These are phyloP conservation scores for Mycena rebaudengoi DNA, from an alignment of 768 basidiomycete genomes.

Conservation along the genomic window DNA sequence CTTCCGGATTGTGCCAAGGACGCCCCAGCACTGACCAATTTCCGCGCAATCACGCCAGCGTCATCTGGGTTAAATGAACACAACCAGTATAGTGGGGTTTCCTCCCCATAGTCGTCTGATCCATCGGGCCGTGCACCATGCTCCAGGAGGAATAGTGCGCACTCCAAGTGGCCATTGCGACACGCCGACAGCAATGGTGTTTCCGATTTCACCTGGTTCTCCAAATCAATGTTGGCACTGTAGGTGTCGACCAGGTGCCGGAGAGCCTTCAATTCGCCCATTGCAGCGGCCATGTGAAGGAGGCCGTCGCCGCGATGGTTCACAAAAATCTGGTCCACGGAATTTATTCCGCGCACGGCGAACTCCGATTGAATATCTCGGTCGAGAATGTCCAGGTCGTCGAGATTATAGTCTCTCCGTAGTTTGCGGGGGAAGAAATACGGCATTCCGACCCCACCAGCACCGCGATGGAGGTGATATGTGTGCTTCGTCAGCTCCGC, in stretches of 20 bases:
- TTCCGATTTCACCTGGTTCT: slow-evolving; percentile 1
- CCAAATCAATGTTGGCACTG: slow-evolving; percentile 3
- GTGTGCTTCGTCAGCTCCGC: neutral
- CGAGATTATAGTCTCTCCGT: neutral
- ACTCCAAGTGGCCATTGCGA: slow-evolving; percentile 8
- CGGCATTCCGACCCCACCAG: slow-evolving; percentile 15
- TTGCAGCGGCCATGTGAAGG: slow-evolving; percentile 14
- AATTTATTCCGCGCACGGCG: slow-evolving; percentile 1
- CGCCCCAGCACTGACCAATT: neutral
- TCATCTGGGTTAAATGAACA: slow-evolving; percentile 10
- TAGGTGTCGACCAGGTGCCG: slow-evolving; percentile 12
- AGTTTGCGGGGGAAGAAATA: neutral
- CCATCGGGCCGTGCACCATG: slow-evolving; percentile 13
- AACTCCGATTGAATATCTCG: slow-evolving; percentile 13
- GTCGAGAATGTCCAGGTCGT: neutral
- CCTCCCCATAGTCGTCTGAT: neutral
- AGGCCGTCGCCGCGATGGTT: slow-evolving; percentile 18
- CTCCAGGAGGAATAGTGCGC: slow-evolving; percentile 14
- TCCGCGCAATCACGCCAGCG: neutral
- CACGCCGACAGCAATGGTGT: slow-evolving; percentile 16
- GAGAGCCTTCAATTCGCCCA: neutral
- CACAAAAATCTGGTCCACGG: slow-evolving; percentile 20
- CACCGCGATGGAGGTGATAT: neutral
- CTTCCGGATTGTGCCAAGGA: neutral
- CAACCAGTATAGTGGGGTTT: slow-evolving; percentile 15